Conservation (phyloP, 169 alveolate genomes). For the Plasmodium relictum region DNA sequence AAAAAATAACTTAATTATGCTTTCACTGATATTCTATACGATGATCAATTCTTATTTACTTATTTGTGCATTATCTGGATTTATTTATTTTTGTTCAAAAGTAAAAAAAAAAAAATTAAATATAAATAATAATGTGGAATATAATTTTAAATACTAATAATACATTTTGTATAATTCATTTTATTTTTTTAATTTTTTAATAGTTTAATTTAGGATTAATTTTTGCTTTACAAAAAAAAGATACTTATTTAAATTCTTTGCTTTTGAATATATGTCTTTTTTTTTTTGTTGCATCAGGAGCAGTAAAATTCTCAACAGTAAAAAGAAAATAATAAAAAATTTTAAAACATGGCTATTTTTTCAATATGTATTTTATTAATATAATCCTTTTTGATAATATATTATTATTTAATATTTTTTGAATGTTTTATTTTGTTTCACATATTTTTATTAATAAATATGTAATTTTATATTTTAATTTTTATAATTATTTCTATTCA, state of each 20-base stretch:
- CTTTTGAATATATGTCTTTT: constrained; percentile 68
- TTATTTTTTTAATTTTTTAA: not conserved
- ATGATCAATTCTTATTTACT: constrained; percentile 23
- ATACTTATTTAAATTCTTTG: constrained; percentile 31
- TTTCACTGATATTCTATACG: constrained; percentile 14
- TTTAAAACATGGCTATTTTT: too few relatives aligned
- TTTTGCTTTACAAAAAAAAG: constrained; percentile 28
- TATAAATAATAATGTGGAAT: too few relatives aligned
- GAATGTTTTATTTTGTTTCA: not conserved
- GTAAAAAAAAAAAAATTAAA: constrained; percentile 1
- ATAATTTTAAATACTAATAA: too few relatives aligned
- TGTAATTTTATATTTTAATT: too few relatives aligned
- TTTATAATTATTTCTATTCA: not conserved
- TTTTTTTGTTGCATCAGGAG: constrained; percentile 50
- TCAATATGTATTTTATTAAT: not conserved
- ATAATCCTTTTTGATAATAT: not conserved
- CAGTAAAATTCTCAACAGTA: constrained; percentile 26
- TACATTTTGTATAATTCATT: not conserved
- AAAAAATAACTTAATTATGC: not conserved
- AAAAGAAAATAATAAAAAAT: not conserved
- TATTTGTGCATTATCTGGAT: constrained; percentile 54
- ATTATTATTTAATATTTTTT: too few relatives aligned
- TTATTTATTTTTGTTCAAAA: constrained; percentile 24
- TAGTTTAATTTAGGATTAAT: constrained; percentile 36
- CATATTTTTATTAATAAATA: too few relatives aligned